Conservation (phyloP, 2,329 filamentous ascomycete genomes). For the Venturia nashicola region DNA sequence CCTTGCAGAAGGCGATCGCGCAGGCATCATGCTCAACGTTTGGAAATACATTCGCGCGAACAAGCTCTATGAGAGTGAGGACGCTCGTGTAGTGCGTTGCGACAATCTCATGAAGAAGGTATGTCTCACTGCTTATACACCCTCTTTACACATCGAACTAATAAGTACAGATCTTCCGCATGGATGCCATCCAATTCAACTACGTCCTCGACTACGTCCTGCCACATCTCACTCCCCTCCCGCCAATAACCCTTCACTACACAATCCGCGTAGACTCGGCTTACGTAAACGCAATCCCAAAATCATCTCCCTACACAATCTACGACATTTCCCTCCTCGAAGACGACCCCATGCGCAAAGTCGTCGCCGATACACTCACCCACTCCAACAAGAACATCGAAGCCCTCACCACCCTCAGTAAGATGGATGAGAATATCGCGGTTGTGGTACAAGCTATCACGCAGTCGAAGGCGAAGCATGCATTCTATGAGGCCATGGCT, state of each 20-base stretch:
- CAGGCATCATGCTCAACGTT: conserved; percentile 78
- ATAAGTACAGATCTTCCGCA: conserved; percentile 50
- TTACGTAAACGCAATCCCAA: conserved; percentile 38
- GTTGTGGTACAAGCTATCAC: conserved; percentile 70
- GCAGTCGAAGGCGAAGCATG: conserved; percentile 79
- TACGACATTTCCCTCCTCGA: conserved; percentile 82
- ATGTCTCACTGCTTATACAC: conserved; percentile 20
- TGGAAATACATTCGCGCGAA: conserved; percentile 90
- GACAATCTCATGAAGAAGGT: conserved; percentile 72
- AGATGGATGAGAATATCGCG: conserved; percentile 75
- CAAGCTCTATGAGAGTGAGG: conserved; percentile 84
- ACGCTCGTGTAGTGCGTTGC: conserved; percentile 84
- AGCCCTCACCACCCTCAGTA: conserved; percentile 33
- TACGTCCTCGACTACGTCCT: conserved; percentile 70
- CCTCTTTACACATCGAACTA: conserved; percentile 1
- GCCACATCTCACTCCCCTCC: conserved; percentile 64
- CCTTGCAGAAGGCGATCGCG: conserved; percentile 56
- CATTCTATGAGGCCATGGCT: conserved; percentile 68
- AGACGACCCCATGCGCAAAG: conserved; percentile 66
- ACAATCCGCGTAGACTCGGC: conserved; percentile 77
- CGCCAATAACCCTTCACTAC: conserved; percentile 74
- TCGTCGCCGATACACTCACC: conserved; percentile 52
- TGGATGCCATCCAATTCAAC: conserved; percentile 74
- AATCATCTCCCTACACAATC: conserved; percentile 55
- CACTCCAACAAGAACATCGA: conserved; percentile 32